Percentiles rank a stretch among this genome's conserved stretches.
These are phyloP conservation scores for Pestalotiopsis sp. DNA, from an alignment of 2,329 filamentous ascomycete genomes.

Conservation along the genomic window DNA sequence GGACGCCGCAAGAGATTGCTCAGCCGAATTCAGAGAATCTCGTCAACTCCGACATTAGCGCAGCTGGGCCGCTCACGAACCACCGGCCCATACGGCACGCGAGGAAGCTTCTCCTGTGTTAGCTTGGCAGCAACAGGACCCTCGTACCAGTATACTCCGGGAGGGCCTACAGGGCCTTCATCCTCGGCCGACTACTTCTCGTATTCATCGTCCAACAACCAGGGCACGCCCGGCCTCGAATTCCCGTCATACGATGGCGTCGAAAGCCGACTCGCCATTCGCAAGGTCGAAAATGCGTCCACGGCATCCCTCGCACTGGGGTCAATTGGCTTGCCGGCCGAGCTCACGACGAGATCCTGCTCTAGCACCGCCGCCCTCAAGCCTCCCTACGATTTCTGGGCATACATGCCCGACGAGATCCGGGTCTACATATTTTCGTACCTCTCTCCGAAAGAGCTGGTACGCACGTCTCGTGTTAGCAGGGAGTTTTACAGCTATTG, in stretches of 20 bases:
- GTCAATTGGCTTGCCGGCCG: constrained; percentile 64
- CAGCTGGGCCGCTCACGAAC: constrained; percentile 65
- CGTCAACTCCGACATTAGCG: constrained; percentile 73
- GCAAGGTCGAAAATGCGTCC: constrained; percentile 53
- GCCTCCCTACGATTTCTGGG: constrained; percentile 69
- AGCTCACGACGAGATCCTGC: constrained; percentile 45
- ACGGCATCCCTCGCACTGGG: constrained; percentile 38
- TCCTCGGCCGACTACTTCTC: constrained; percentile 31
- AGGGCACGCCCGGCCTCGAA: constrained; percentile 40
- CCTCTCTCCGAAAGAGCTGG: constrained; percentile 76
- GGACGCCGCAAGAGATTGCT: constrained; percentile 71
- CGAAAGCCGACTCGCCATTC: constrained; percentile 52
- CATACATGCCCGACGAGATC: constrained; percentile 78
- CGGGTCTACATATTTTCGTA: constrained; percentile 76
- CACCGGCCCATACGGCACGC: constrained; percentile 64
- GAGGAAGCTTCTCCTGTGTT: constrained; percentile 54
- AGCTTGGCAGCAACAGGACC: constrained; percentile 48
- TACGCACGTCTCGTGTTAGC: constrained; percentile 75
- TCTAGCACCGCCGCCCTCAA: constrained; percentile 28
- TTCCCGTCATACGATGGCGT: constrained; percentile 38
- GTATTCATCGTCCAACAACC: constrained; percentile 36
- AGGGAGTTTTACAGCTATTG: constrained; percentile 79
- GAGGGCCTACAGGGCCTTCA: constrained; percentile 15
- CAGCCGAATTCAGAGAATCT: constrained; percentile 75
- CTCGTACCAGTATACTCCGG: constrained; percentile 35